A percentile compares a stretch with the other conserved stretches of the same genome.
Evolutionary conservation across 164 flowering plant species (phyloP).

Genomic region (Euptelea pleiosperma): DNA sequence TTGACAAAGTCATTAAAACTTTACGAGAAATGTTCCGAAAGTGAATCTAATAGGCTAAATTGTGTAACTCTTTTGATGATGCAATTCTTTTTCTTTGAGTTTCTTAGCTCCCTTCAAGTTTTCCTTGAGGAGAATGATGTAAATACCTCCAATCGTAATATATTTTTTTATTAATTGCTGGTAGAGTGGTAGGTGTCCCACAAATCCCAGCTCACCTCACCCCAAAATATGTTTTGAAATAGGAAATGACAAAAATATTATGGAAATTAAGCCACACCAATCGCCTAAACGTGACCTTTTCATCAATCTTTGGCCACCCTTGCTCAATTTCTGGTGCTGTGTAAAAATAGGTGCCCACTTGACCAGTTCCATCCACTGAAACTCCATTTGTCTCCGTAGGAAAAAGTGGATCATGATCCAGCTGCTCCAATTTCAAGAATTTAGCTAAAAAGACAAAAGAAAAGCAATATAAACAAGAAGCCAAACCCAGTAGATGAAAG

Average conservation of each 20-base stretch:
- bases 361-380: slow-evolving; percentile 91
- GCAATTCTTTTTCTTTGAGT: not conserved
- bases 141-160: no score
- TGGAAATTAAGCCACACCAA: slow-evolving; percentile 5
- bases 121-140: no score
- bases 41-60: no score
- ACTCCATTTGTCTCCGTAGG: slow-evolving; percentile 62
- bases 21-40: not conserved
- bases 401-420: slow-evolving; percentile 68
- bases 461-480: not conserved
- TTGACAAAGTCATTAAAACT: no score
- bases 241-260: slow-evolving; percentile 5
- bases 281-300: slow-evolving; percentile 53
- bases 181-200: no score
- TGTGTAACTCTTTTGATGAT: no score
- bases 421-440: slow-evolving; percentile 86
- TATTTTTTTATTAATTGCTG: no score
- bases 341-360: slow-evolving; percentile 92
- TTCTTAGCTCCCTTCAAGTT: no score
- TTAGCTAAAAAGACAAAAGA: slow-evolving; percentile 52
- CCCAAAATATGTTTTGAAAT: not conserved
- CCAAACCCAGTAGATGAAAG: not conserved
- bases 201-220: no score
- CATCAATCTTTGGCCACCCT: slow-evolving; percentile 97
- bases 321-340: slow-evolving; percentile 99